phyloP scores from a whole-genome alignment of 73 alveolate species.

The Tetrahymena thermophila region DNA sequence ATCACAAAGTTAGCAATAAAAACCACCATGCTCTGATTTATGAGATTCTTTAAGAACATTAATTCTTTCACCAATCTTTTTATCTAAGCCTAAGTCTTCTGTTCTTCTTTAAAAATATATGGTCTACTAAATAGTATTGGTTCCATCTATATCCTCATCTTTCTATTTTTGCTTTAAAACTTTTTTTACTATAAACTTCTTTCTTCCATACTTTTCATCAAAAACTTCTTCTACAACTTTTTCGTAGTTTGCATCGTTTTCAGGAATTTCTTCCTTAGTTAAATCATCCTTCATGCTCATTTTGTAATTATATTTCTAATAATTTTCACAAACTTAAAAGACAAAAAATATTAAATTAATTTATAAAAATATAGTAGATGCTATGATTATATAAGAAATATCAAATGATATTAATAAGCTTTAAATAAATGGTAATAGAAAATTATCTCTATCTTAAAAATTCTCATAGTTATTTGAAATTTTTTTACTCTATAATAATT shows the following conservation, averaged over 20 bases:
- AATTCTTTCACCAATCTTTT: background rate
- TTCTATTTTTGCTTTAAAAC: background rate
- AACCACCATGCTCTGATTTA: conserved; percentile 18
- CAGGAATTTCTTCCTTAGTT: background rate
- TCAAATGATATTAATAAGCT: too few relatives aligned
- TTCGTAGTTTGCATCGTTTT: background rate
- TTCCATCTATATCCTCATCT: background rate
- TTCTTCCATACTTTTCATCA: background rate
- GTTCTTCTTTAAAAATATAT: conserved; percentile 2
- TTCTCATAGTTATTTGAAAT: too few relatives aligned
- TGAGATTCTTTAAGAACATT: background rate
- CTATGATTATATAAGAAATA: background rate
- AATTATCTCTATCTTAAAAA: too few relatives aligned
- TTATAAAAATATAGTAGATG: background rate
- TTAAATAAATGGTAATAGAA: too few relatives aligned
- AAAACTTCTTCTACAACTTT: background rate
- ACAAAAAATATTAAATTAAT: background rate
- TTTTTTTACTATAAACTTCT: background rate
- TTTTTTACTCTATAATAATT: too few relatives aligned
- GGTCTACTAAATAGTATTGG: background rate
- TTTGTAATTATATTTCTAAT: background rate
- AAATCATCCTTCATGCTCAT: background rate
- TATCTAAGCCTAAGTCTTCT: conserved; percentile 13
- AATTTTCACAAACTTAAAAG: background rate
- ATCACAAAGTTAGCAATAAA: conserved; percentile 25